Evolutionary conservation across 306 rosid genomes (phyloP).

Genomic region (Herpetospermum pedunculosum): DNA sequence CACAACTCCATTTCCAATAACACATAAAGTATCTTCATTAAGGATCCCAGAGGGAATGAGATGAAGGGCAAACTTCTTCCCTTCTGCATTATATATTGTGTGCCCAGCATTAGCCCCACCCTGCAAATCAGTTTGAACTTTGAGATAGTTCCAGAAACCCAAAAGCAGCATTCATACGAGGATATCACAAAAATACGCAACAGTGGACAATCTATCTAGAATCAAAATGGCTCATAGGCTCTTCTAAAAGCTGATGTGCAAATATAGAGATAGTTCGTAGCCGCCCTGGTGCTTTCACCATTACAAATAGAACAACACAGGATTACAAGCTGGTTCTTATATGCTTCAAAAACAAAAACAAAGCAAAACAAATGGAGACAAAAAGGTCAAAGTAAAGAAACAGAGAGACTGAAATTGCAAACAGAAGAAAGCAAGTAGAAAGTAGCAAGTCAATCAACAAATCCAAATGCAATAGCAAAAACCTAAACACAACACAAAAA

Average conservation of each 20-base stretch:
- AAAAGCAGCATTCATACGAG: not conserved
- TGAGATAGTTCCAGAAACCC: not conserved
- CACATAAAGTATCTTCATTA: constrained; percentile 78
- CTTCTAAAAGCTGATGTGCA: not conserved
- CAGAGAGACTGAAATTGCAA: not conserved
- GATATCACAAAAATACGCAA: not conserved
- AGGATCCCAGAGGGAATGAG: constrained; percentile 94
- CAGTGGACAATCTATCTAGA: no score
- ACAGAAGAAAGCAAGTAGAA: not conserved
- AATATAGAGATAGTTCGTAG: not conserved
- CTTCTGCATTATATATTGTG: constrained; percentile 89
- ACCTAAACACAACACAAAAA: not conserved
- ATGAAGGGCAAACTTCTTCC: constrained; percentile 93
- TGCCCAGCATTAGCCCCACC: constrained; percentile 99
- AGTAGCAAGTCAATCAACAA: not conserved
- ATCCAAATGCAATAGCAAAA: not conserved
- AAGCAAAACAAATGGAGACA: not conserved
- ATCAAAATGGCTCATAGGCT: not conserved
- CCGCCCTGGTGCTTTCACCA: not conserved
- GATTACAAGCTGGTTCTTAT: not conserved
- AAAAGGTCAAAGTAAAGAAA: not conserved
- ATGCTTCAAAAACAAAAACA: not conserved
- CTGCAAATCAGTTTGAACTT: constrained; percentile 18
- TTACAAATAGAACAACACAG: not conserved
- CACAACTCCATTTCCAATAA: constrained; percentile 93